phyloP scores from a whole-genome alignment of 495 filamentous ascomycete species.

The Aspergillus mulundensis region DNA sequence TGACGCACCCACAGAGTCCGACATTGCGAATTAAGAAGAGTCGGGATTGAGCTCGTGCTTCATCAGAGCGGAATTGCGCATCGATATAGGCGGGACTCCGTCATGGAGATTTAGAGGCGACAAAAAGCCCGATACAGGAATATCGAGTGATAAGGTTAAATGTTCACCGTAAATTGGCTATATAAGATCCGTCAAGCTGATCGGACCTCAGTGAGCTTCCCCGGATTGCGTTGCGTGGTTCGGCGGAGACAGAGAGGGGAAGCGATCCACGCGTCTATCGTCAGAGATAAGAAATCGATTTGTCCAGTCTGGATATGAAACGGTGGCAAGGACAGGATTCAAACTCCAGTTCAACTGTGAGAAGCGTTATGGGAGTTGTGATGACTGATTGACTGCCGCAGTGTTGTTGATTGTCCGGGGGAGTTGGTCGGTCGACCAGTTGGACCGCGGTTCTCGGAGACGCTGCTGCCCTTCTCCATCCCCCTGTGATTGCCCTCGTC shows the following conservation, averaged over 20 bases:
- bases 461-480: neutral
- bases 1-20: conserved; percentile 53
- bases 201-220: conserved; percentile 11
- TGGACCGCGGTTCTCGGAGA: conserved; percentile 40
- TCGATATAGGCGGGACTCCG: conserved; percentile 14
- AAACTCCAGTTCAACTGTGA: neutral
- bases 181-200: neutral
- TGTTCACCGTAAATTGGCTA: neutral
- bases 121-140: neutral
- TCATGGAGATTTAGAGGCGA: conserved; percentile 9
- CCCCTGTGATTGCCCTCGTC: conserved; percentile 10
- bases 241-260: conserved; percentile 7
- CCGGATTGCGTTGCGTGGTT: conserved; percentile 9
- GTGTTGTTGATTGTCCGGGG: conserved; percentile 8
- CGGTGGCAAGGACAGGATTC: neutral
- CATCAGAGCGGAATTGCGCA: conserved; percentile 19
- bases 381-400: conserved; percentile 1
- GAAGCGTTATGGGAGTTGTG: conserved; percentile 3
- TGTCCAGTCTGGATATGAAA: neutral
- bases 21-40: conserved; percentile 37
- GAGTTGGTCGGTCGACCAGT: neutral
- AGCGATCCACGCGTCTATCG: neutral
- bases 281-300: neutral
- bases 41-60: conserved; percentile 14
- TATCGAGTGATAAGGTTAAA: neutral